A percentile compares a stretch with the other conserved stretches of the same genome.
These are phyloP conservation scores for Suillus paluster DNA, from an alignment of 768 basidiomycete genomes.

Conservation along the genomic window DNA sequence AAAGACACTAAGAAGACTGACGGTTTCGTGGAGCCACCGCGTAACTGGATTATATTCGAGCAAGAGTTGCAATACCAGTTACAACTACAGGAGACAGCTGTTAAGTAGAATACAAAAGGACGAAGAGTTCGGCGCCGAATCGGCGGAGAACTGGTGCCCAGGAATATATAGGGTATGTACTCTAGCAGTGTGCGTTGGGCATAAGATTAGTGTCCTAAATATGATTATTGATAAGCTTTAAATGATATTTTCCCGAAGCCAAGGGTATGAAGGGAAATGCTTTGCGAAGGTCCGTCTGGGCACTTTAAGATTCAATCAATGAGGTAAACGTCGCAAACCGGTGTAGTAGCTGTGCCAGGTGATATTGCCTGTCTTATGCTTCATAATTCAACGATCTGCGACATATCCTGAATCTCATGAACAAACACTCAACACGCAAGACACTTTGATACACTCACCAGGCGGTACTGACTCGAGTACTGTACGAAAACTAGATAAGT, in stretches of 20 bases:
- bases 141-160: background rate
- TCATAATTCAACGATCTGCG: background rate
- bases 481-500: background rate
- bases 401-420: constrained; percentile 1
- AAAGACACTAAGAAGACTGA: too few relatives aligned
- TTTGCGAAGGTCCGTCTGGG: background rate
- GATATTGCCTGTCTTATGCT: too few relatives aligned
- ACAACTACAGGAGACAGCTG: background rate
- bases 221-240: background rate
- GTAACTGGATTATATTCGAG: background rate
- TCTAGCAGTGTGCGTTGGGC: background rate
- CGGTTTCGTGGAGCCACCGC: background rate
- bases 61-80: background rate
- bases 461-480: constrained; percentile 1
- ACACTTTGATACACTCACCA: background rate
- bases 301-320: background rate
- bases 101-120: background rate
- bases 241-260: background rate
- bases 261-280: background rate
- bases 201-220: background rate
- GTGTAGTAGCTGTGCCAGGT: background rate
- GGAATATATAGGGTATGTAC: background rate
- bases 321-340: background rate
- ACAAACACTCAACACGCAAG: background rate
- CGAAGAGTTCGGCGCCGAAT: too few relatives aligned